Base-by-base conservation (phyloP, 306 rosid genomes). In the Begonia loranthoides region DNA sequence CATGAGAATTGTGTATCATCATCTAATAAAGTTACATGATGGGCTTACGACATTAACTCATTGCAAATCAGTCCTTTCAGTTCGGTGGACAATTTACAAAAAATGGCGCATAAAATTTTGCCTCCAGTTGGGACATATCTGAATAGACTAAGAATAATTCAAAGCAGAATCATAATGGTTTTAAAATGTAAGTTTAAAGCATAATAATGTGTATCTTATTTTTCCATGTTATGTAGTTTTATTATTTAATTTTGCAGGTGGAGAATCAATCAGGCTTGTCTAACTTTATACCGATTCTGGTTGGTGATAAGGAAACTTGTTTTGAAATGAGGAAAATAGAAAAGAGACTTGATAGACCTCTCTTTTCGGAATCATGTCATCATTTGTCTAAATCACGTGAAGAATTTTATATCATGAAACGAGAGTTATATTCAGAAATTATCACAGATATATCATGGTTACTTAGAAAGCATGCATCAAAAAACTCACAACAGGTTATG, bases 191-290 rank as follows among this genome's bases (percentile, higher is more conserved):
- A 19, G 22, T 19, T 19, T 19, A 19, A 19, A 19, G 22, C 22
- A 19, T 8, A 28, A 2, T 28, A 7, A 28, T 28, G 36, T 28
- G 36, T 3, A 3, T 28, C 36, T 28, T 28, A 28, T 4, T 28
- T 28, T 28, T 28, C 36, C 36, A 28, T 28, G 36, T 28, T 28
- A 28, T 28, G 36, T 28, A 4, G 36, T 28, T 28, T 28, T 28
- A 28, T 28, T 28, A 28, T 28, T 28, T 5, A 28, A 43, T 43
- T 10, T n/a, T 77, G 55, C 70, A 92, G 99, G 94, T 92, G 66
- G 99, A 92, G 78, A 92, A 92, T 65, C 94, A 92, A 60, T 80
- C 76, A 69, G 99, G 99, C 66, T 62, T 92, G 58, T 92, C 99
- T 1, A 92, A 92, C 72, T 83, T 92, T 60, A 69, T 92, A 49